Evolutionary conservation across 805 yeast genomes (phyloP).

Genomic region (Candida railenensis): DNA sequence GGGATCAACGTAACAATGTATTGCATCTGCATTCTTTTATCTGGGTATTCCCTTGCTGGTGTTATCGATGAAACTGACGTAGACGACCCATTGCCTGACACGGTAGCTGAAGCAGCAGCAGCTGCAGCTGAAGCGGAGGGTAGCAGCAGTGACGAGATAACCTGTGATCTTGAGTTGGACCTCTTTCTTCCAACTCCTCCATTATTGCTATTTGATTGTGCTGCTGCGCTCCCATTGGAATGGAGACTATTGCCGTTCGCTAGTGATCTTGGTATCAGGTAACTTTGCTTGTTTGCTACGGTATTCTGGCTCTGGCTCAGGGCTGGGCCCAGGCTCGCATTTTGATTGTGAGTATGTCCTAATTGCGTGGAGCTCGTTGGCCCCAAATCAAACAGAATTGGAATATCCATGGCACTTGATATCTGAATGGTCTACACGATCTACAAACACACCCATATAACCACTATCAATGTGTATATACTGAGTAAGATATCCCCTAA

Average conservation of each 20-base stretch:
- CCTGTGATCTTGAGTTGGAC: slow-evolving; percentile 44
- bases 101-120: slow-evolving; percentile 3
- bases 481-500: not conserved
- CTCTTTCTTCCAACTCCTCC: slow-evolving; percentile 22
- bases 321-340: not conserved
- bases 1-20: slow-evolving; percentile 73
- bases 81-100: slow-evolving; percentile 1
- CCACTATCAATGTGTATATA: not conserved
- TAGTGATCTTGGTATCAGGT: not conserved
- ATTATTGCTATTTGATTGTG: not conserved
- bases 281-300: not conserved
- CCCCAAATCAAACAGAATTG: slow-evolving; percentile 3
- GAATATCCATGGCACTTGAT: slow-evolving; percentile 1
- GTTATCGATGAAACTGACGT: slow-evolving; percentile 1
- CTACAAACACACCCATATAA: not conserved
- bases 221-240: not conserved
- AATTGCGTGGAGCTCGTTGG: not conserved
- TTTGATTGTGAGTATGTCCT: not conserved
- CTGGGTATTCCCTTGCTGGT: slow-evolving; percentile 15
- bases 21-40: slow-evolving; percentile 26
- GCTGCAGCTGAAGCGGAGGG: slow-evolving; percentile 7
- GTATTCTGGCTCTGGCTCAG: not conserved
- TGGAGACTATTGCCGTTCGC: not conserved
- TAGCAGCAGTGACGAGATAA: slow-evolving; percentile 13
- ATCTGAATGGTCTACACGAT: not conserved